Percentiles rank a stretch among this genome's conserved stretches.
Conservation (phyloP, 2,329 filamentous ascomycete genomes). For the Cercospora beticola region DNA sequence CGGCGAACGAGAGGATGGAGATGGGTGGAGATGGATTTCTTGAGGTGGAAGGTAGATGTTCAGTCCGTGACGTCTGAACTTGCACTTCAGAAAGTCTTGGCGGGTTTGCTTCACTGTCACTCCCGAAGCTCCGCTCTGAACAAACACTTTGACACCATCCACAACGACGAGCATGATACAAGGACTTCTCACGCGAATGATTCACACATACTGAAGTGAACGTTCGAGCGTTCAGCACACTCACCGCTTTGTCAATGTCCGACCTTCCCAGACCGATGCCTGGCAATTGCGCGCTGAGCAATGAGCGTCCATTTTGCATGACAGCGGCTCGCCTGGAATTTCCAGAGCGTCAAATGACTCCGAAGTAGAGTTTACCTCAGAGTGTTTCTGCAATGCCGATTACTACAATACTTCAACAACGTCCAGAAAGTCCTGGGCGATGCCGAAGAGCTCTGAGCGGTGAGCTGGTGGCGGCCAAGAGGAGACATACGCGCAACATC, state of each 20-base stretch:
- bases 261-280: background rate
- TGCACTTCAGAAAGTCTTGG: background rate
- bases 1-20: background rate
- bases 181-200: background rate
- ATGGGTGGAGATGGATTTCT: background rate
- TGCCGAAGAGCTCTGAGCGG: background rate
- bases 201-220: background rate
- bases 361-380: background rate
- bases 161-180: background rate
- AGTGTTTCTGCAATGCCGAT: background rate
- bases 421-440: background rate
- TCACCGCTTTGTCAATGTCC: background rate
- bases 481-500: background rate
- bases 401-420: background rate
- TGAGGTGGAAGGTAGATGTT: background rate
- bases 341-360: background rate
- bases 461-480: background rate
- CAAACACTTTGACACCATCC: background rate
- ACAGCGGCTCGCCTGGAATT: background rate
- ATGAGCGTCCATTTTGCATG: background rate
- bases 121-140: conserved; percentile 4
- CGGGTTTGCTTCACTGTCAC: background rate
- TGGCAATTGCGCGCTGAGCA: background rate
- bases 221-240: background rate
- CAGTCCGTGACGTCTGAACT: conserved; percentile 2